Base-by-base conservation (phyloP, 495 filamentous ascomycete genomes). In the Tuber indicum region DNA sequence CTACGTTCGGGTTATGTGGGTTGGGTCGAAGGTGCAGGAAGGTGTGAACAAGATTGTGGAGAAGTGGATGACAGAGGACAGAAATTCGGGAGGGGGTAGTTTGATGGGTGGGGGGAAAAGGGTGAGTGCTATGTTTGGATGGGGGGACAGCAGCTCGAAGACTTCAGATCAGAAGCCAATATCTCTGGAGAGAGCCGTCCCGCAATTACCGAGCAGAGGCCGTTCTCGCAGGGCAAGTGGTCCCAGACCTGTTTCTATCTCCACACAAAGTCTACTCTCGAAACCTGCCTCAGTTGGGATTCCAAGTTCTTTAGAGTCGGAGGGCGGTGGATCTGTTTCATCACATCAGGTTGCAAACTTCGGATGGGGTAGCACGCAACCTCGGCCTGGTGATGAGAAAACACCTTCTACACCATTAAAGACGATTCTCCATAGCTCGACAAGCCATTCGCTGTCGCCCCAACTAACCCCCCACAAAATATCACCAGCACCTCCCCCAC, bases 11-110 rank as follows among this genome's bases (percentile, higher is more conserved):
- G 86, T 90, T 23, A 84, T 84, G 23, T 91, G 89, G 89, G 75
- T 82, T 36, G 84, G 86, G 10, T 90, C 89, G 3, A 84, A 86
- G 32, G 80, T 89, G 19, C 87, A 87, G 52, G 81, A 82, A 21
- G 87, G 88, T 26, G 87, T 87, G 12, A 85, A 87, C 76, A 87
- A 88, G 77, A 88, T 88, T 43, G 88, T 90, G 43, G 84, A 85
- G 39, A 85, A 87, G 41, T 91, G 89, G 89, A 88, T 89, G 85
- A 87, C 88, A 72, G 87, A 90, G 80, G 89, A 89, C 77, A 87
- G 86, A 12, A 79, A 72, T 49, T 82, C 72, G 43, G 74, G 79
- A 41, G 76, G 75, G 41, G 71, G 78, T n/a, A 76, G 76, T 36
- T 71, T 76, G 39, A 79, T 81, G 44, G 75, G 75, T n/a, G 82